Base-by-base conservation (phyloP, 23 red algal species). In the Cyanidioschyzon merolae region DNA sequence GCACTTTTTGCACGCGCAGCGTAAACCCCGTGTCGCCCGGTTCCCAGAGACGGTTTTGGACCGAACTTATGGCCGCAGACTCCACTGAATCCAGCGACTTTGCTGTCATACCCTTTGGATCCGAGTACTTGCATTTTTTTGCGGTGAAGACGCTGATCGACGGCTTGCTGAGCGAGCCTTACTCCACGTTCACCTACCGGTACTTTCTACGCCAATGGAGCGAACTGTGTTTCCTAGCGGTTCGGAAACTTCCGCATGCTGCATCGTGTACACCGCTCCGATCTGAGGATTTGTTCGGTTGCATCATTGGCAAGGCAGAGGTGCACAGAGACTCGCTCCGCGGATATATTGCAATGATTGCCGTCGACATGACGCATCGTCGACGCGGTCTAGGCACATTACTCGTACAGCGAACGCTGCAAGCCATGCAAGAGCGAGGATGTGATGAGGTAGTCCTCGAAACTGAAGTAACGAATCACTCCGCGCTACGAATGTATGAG, bases 291-390 rank as follows among this genome's bases (percentile, higher is more conserved):
- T 0, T 0, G 29, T 30, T 50, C 25, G 75, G 75, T 26, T 2
- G 75, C 50, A 84, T 77, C 24, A 85, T 90, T 57, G 35, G 79
- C 37, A 67, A 75, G 2, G 41, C 57, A 31, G 57, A 68, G 40
- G 45, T 54, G 45, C 37, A 57, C 34, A 15, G 34, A 2, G 32
- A 45, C 12, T 27, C 63, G 7, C 57, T 89, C 3, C 88, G 88
- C 0, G 94, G 94, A 30, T 98, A 98, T 82, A 98, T 98, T 40
- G 94, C 94, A 0, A 98, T 98, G 94, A 77, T 98, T 2, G 94
- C 88, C 26, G 94, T 98, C 2, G 81, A 74, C 74, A 41, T 77
- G 30, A 80, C 81, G 39, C 79, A 80, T 74, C 87, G 94, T 2
- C 83, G 86, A 35, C 67, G 50, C 24, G 94, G 94, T 17, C 39